Base-by-base conservation (phyloP, 1,139 yeast genomes). In the Insectozyma bohioensis region DNA sequence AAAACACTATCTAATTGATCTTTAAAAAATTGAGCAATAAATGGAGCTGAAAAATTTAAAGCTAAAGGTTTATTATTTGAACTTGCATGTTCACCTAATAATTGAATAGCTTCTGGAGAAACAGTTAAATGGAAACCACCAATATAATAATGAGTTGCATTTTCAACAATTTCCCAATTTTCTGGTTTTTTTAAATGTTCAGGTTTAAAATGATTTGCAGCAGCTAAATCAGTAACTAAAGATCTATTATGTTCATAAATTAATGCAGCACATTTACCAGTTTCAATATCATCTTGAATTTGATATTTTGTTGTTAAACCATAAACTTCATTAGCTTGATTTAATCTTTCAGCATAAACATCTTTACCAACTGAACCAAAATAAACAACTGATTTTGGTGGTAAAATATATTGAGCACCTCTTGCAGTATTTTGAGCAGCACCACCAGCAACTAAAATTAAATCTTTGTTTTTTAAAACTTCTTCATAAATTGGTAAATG, bases 341-440 rank as follows among this genome's bases (percentile, higher is more conserved):
- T 66, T 59, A 94, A 78, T 61, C 81, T 78, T 43, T 84, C 88
- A 37, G 94, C 80, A 66, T 82, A 92, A 51, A 82, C 75, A 64
- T 92, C 99, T 50, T 85, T 75, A 55, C 98, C 98, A 44, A 90
- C 98, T 36, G 95, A 82, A 34, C 99, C 99, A 56, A 92, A 88
- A 73, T 94, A 92, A 35, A 83, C 85, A 33, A 92, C 98, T 20
- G 94, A 80, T 51, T 80, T 63, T 30, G 72, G 65, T 40, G 97
- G 96, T 38, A 94, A 73, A 44, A 87, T 67, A 67, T 87, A 90
- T 58, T 92, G 97, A 34, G 97, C 97, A 56, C 96, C 99, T 69
- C 99, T 81, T 40, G 98, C 97, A 44, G 98, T 82, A 71, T 92
- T 92, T 70, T 92, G 99, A 41, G 97, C 98, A 50, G 99, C 98